Percentiles rank a stretch among this genome's conserved stretches.
Evolutionary conservation across 2,329 filamentous ascomycete species (phyloP).

Genomic region (Exophiala oligosperma): DNA sequence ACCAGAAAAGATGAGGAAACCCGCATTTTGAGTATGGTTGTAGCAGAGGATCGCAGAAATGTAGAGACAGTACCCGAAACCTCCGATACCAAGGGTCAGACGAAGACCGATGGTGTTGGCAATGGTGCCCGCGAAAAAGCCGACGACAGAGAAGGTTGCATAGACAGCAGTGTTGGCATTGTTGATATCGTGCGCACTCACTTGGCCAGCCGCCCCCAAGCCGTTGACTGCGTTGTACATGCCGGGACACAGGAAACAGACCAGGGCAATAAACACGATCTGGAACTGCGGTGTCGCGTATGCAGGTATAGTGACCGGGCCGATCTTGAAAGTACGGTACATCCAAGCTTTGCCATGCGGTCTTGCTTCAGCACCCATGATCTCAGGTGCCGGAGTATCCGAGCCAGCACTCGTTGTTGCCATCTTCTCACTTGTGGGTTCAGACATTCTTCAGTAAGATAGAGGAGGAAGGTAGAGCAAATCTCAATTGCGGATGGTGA

Average conservation of each 20-base stretch:
- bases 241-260: constrained; percentile 71
- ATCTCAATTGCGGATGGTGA: not conserved
- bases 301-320: constrained; percentile 58
- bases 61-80: constrained; percentile 38
- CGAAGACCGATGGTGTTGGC: constrained; percentile 36
- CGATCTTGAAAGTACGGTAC: constrained; percentile 63
- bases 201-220: constrained; percentile 64
- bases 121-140: constrained; percentile 53
- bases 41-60: constrained; percentile 41
- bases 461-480: not conserved
- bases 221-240: constrained; percentile 71
- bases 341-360: constrained; percentile 56
- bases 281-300: constrained; percentile 74
- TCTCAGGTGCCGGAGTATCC: constrained; percentile 19
- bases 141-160: constrained; percentile 61
- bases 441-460: constrained; percentile 12
- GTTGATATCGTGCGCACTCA: constrained; percentile 60
- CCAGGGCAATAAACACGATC: constrained; percentile 68
- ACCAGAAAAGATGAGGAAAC: constrained; percentile 42
- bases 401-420: constrained; percentile 15
- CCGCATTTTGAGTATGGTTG: constrained; percentile 40
- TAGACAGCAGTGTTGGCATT: constrained; percentile 71
- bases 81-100: constrained; percentile 33
- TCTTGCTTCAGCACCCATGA: constrained; percentile 5
- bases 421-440: constrained; percentile 27